Evolutionary conservation across 345 rosid genomes (phyloP).

Genomic region (Garcia nutans): DNA sequence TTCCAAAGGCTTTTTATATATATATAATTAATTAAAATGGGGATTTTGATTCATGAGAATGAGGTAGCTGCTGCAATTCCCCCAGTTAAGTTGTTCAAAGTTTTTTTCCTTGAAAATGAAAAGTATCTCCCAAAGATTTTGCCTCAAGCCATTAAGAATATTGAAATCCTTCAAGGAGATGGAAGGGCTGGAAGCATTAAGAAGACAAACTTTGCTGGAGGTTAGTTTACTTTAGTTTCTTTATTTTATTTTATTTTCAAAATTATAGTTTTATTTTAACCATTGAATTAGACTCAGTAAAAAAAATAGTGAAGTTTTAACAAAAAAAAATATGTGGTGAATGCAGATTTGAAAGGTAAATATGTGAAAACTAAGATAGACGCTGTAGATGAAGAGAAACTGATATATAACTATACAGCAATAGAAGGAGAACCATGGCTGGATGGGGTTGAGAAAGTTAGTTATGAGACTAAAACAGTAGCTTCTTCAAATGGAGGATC

Average conservation of each 20-base stretch:
- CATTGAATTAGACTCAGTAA: too few species aligned
- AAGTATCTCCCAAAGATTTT: neutral
- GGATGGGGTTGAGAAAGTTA: neutral
- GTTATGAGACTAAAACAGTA: neutral
- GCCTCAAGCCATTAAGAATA: neutral
- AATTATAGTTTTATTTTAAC: too few species aligned
- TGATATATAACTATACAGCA: neutral
- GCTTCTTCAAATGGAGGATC: neutral
- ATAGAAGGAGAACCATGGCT: neutral
- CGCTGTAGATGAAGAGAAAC: neutral
- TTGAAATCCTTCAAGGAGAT: neutral
- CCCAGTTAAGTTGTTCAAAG: neutral
- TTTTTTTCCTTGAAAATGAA: constrained; percentile 18
- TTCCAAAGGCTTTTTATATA: too few species aligned
- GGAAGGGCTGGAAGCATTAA: too few species aligned
- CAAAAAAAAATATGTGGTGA: too few species aligned
- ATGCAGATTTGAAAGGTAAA: neutral
- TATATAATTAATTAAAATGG: neutral
- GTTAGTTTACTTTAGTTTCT: neutral
- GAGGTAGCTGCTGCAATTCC: neutral
- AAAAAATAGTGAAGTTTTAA: too few species aligned
- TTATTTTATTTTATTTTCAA: too few species aligned
- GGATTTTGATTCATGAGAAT: neutral
- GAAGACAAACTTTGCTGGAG: neutral
- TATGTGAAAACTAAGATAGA: neutral